Evolutionary conservation across 495 filamentous ascomycete genomes (phyloP), one percentile per base, ranked within the genome.

Genomic region (Lophiostoma macrostomum): DNA sequence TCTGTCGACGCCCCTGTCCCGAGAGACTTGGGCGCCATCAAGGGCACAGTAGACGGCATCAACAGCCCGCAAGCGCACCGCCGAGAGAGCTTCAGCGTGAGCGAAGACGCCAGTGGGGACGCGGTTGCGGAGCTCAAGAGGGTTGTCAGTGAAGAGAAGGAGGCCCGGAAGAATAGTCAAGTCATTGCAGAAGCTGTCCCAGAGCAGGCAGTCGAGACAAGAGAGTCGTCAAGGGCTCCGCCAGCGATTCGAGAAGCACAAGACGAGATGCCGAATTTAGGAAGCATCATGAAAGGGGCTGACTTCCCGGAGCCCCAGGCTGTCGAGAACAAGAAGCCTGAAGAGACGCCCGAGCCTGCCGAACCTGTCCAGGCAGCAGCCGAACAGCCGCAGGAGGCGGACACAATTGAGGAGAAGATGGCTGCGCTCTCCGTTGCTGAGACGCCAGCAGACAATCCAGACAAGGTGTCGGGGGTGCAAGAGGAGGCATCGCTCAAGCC

Each of bases 1-100:
- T 79, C 86, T 2, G 82, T 96, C 13, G 87, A 91, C 64, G 78
- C 76, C 36, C 70, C 6, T 32, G 39, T 51, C 24, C 19, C 46
- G 23, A 53, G 37, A 14, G 52, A 56, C 35, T 20, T 52, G 1
- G 54, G 53, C 5, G 24, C 53, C 22, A 43, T 51, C 11, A 63
- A 58, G 45, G 51, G 56, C 42, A 57, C 41, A 12, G 40, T 39
- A 5, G 54, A 55, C 27, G 56, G 56, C 16, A 13, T 45, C 47
- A 55, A 67, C 51, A 65, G 53, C 50, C 46, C 55, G 22, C 43
- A 39, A 19, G 60, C 57, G 1, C 31, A 59, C 25, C 52, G 61
- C 38, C 35, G 66, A 39, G 54, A 60, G 37, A 68, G 64, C 57
- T 67, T 69, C 44, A 66, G 60, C 42, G 34, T 67, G 19, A 54